Percentiles rank a stretch among this genome's conserved stretches.
phyloP scores from a whole-genome alignment of 2,329 filamentous ascomycete genomes.

The Botryotinia convoluta region DNA sequence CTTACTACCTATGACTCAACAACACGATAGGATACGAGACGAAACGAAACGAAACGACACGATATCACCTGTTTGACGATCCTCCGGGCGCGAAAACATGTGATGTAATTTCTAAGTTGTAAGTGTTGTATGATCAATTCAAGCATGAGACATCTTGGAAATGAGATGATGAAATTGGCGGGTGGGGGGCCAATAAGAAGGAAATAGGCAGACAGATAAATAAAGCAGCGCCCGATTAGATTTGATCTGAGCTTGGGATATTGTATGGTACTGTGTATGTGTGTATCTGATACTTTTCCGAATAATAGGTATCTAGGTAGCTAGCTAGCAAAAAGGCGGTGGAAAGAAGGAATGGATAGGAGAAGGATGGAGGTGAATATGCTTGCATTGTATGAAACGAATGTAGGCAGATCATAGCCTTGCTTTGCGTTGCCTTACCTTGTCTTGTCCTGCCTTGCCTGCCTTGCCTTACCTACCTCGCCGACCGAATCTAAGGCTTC shows the following conservation, averaged over 20 bases:
- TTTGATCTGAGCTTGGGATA: not conserved
- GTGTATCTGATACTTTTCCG: not conserved
- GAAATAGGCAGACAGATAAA: not conserved
- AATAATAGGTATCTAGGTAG: not conserved
- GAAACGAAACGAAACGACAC: not conserved
- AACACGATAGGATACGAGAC: not conserved
- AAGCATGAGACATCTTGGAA: not conserved
- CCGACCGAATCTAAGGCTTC: not conserved
- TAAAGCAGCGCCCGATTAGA: not conserved
- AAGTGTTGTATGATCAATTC: not conserved
- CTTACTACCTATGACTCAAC: not conserved
- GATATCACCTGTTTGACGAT: not conserved
- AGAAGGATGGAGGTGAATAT: not conserved
- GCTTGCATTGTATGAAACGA: not conserved
- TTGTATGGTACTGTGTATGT: not conserved
- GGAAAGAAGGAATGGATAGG: not conserved
- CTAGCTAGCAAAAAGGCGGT: not conserved
- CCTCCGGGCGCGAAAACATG: not conserved
- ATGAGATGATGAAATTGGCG: not conserved
- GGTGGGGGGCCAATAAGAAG: not conserved
- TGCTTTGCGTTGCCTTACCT: not conserved
- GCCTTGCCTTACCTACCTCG: not conserved
- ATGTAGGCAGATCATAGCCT: constrained; percentile 1
- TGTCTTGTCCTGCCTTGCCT: not conserved
- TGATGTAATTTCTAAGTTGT: not conserved